Evolutionary conservation across 805 yeast genomes (phyloP).

Genomic region (Yamadazyma takamatsuzukensis): DNA sequence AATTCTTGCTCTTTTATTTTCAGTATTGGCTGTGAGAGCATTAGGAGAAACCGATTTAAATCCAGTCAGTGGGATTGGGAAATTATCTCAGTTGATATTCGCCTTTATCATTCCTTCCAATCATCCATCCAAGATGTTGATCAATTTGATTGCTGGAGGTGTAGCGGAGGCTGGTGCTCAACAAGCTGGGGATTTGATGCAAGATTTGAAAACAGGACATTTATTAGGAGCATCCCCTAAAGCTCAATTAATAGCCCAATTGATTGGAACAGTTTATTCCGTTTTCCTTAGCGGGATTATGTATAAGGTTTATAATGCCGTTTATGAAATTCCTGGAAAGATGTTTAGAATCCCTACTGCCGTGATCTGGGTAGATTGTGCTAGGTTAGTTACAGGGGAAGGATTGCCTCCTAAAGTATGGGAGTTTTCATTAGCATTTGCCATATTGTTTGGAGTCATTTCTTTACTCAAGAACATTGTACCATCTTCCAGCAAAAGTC

Average conservation of each 20-base stretch:
- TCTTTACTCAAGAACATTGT: constrained; percentile 60
- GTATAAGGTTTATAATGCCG: constrained; percentile 75
- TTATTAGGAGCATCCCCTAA: constrained; percentile 86
- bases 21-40: constrained; percentile 88
- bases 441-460: constrained; percentile 63
- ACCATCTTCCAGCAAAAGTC: constrained; percentile 37
- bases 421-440: constrained; percentile 58
- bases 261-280: constrained; percentile 85
- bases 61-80: constrained; percentile 96
- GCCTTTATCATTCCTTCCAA: constrained; percentile 72
- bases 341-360: constrained; percentile 92
- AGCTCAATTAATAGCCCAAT: constrained; percentile 88
- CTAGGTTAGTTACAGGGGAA: constrained; percentile 85
- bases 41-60: constrained; percentile 95
- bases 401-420: constrained; percentile 82
- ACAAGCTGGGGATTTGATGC: constrained; percentile 98
- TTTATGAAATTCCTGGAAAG: constrained; percentile 81
- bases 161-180: constrained; percentile 98
- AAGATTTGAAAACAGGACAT: constrained; percentile 93
- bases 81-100: constrained; percentile 83
- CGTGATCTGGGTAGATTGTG: constrained; percentile 93
- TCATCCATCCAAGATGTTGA: constrained; percentile 77
- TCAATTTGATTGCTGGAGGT: constrained; percentile 92
- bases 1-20: constrained; percentile 69
- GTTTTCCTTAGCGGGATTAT: constrained; percentile 74